A percentile compares a stretch with the other conserved stretches of the same genome.
These are phyloP conservation scores for Metarhizium album DNA, from an alignment of 2,329 filamentous ascomycete species.

Conservation along the genomic window DNA sequence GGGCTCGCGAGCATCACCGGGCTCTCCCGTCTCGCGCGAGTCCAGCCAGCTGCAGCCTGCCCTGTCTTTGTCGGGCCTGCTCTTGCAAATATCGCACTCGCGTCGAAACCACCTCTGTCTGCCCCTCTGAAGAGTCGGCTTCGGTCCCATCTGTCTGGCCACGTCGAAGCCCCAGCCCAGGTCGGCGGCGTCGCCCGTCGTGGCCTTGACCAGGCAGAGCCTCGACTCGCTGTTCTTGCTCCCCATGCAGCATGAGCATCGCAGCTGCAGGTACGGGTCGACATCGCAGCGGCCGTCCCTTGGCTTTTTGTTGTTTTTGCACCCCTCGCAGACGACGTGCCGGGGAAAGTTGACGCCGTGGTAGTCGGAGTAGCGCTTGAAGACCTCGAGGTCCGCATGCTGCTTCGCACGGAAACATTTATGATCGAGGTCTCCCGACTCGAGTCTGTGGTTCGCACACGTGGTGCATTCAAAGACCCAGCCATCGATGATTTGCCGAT, in stretches of 20 bases:
- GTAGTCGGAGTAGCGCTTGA: slow-evolving; percentile 9
- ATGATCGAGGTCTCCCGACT: slow-evolving; percentile 1
- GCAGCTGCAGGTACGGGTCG: slow-evolving; percentile 11
- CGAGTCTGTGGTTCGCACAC: slow-evolving; percentile 14
- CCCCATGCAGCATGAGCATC: slow-evolving; percentile 11
- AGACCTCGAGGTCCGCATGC: slow-evolving; percentile 1
- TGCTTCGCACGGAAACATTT: slow-evolving; percentile 4
- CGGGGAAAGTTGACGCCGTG: slow-evolving; percentile 8
- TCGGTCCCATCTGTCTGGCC: not conserved
- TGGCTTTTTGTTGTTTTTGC: not conserved
- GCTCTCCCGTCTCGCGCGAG: slow-evolving; percentile 8
- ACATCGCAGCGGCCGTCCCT: slow-evolving; percentile 11
- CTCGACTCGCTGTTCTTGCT: not conserved
- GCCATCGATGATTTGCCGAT: slow-evolving; percentile 1
- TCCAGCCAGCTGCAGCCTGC: slow-evolving; percentile 14
- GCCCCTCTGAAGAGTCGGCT: slow-evolving; percentile 11
- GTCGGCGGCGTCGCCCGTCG: not conserved
- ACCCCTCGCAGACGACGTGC: slow-evolving; percentile 9
- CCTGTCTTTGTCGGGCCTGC: slow-evolving; percentile 4
- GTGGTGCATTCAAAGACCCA: slow-evolving; percentile 15
- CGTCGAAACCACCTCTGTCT: slow-evolving; percentile 13
- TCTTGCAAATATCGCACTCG: slow-evolving; percentile 14
- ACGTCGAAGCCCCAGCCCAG: not conserved
- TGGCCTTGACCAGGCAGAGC: not conserved
- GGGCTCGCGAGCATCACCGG: slow-evolving; percentile 5